Conservation (phyloP, 148 eudicot genomes). For the Selenicereus undatus region DNA sequence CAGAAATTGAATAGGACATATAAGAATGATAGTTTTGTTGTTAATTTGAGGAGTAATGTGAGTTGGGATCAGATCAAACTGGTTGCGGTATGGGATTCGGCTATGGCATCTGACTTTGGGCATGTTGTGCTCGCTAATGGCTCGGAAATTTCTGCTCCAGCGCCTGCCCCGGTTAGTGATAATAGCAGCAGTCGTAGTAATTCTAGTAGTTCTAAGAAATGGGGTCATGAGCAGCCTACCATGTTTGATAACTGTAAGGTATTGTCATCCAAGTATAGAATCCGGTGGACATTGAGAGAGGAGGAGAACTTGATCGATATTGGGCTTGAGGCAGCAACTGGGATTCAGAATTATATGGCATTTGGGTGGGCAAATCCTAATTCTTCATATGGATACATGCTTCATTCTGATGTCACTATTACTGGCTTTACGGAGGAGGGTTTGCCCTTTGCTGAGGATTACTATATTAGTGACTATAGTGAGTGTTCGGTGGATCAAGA, state of each 20-base stretch:
- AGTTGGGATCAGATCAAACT: conserved; percentile 71
- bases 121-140: conserved; percentile 51
- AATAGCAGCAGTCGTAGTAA: conserved; percentile 14
- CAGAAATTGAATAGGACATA: conserved; percentile 49
- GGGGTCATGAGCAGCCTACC: conserved; percentile 48
- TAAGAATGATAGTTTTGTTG: conserved; percentile 66
- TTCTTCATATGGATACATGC: conserved; percentile 52
- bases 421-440: conserved; percentile 75
- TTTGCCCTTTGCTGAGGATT: conserved; percentile 83
- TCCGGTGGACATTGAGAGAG: conserved; percentile 73
- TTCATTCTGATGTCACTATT: conserved; percentile 68
- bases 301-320: conserved; percentile 58
- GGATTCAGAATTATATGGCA: conserved; percentile 74
- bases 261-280: conserved; percentile 55
- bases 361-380: conserved; percentile 92
- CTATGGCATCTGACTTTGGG: conserved; percentile 75
- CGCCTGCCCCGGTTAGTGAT: conserved; percentile 31
- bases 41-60: conserved; percentile 51
- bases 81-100: conserved; percentile 69
- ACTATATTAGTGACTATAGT: conserved; percentile 63
- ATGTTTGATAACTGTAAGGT: conserved; percentile 84
- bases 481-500: conserved; percentile 57
- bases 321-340: conserved; percentile 74
- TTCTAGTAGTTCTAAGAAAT: conserved; percentile 15
- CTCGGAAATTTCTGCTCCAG: conserved; percentile 29